These are phyloP conservation scores for Boletus pseudopeckii DNA, from an alignment of 768 basidiomycete species.

Conservation along the genomic window DNA sequence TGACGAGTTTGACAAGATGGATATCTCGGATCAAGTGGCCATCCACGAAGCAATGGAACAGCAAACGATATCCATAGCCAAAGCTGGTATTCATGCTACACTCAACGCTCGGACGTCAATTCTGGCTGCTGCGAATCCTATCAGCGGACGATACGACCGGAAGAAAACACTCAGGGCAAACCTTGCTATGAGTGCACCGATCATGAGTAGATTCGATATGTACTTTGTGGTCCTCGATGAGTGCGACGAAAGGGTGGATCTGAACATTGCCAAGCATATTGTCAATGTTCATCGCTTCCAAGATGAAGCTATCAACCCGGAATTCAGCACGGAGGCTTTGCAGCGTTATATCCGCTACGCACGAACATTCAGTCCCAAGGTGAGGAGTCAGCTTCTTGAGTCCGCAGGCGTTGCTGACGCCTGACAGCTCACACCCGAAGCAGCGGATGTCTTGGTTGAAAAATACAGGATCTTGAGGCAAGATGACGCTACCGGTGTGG, in stretches of 20 bases:
- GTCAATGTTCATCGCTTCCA: slow-evolving; percentile 96
- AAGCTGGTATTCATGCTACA: slow-evolving; percentile 98
- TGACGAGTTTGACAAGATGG: slow-evolving; percentile 99
- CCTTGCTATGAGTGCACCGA: slow-evolving; percentile 96
- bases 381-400: slow-evolving; percentile 22
- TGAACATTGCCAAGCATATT: slow-evolving; percentile 94
- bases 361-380: slow-evolving; percentile 96
- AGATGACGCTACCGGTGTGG: slow-evolving; percentile 86
- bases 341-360: slow-evolving; percentile 98
- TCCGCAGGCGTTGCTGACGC: slow-evolving; percentile 4
- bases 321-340: slow-evolving; percentile 94
- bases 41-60: slow-evolving; percentile 99
- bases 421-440: slow-evolving; percentile 82
- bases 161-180: slow-evolving; percentile 90
- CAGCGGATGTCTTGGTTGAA: slow-evolving; percentile 89
- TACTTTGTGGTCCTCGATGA: slow-evolving; percentile 99
- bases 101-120: slow-evolving; percentile 97
- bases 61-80: slow-evolving; percentile 98
- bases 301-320: slow-evolving; percentile 91
- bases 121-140: slow-evolving; percentile 94
- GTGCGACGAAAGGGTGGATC: slow-evolving; percentile 87
- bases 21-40: slow-evolving; percentile 95
- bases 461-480: slow-evolving; percentile 91
- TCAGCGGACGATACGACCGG: slow-evolving; percentile 95
- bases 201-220: slow-evolving; percentile 98